Conservation (phyloP, 192 early-diverging fungal species). For the Linnemannia zychae region DNA sequence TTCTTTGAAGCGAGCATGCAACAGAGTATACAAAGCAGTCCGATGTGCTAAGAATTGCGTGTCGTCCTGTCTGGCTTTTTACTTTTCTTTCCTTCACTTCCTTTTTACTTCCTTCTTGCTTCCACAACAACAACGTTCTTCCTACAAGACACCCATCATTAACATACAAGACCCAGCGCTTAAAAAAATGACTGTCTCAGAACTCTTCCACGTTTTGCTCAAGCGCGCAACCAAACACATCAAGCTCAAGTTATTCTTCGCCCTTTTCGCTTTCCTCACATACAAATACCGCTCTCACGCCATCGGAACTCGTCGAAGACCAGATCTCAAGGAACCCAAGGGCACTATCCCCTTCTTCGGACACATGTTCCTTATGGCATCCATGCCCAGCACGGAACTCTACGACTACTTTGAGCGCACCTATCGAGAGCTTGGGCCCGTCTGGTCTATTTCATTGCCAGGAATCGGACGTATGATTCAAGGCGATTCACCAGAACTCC, state of each 20-base stretch:
- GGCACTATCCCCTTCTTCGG: not conserved
- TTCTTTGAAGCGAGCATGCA: no score
- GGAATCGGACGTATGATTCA: not conserved
- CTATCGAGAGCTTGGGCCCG: not conserved
- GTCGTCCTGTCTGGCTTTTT: no score
- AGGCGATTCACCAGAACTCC: not conserved
- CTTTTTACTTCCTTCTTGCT: no score
- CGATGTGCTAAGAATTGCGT: no score
- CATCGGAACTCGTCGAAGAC: not conserved
- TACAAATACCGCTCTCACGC: constrained; percentile 1
- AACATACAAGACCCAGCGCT: no score
- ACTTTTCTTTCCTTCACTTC: no score
- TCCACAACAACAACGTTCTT: no score
- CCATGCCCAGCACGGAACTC: not conserved
- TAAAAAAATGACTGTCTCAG: not conserved
- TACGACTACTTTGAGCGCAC: not conserved
- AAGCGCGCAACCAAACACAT: not conserved
- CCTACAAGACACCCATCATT: not conserved
- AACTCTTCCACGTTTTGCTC: not conserved
- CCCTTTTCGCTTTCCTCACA: not conserved
- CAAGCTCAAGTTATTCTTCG: not conserved
- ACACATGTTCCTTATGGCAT: constrained; percentile 7
- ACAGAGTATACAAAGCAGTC: no score
- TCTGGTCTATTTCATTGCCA: not conserved
- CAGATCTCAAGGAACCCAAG: not conserved